These are phyloP conservation scores for Podaxis sp. DNA, from an alignment of 768 basidiomycete genomes.

Conservation along the genomic window DNA sequence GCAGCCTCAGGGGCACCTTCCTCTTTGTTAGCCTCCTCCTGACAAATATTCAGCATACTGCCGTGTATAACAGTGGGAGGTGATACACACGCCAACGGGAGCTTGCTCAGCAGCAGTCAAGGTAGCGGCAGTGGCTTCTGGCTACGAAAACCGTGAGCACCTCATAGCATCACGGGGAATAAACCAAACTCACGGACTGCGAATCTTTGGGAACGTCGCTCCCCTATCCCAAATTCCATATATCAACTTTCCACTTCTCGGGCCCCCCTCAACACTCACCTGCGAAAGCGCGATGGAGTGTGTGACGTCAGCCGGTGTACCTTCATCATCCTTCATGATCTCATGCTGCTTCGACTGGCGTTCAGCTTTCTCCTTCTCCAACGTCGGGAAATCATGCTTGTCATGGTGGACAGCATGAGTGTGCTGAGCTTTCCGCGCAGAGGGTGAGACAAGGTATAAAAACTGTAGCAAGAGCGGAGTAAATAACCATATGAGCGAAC, in stretches of 20 bases:
- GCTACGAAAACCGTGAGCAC: not conserved
- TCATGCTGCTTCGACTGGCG: slow-evolving; percentile 22
- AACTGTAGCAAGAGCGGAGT: slow-evolving; percentile 26
- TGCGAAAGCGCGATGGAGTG: slow-evolving; percentile 31
- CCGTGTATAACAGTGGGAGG: not conserved
- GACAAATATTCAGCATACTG: not conserved
- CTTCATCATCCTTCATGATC: slow-evolving; percentile 40
- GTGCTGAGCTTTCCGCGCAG: slow-evolving; percentile 33
- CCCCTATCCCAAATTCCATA: slow-evolving; percentile 18
- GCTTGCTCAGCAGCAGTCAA: slow-evolving; percentile 5
- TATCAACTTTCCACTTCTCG: not conserved
- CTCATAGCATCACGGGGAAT: not conserved
- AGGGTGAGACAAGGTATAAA: slow-evolving; percentile 42
- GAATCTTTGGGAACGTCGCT: slow-evolving; percentile 29
- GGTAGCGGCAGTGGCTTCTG: not conserved
- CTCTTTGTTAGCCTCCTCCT: not conserved
- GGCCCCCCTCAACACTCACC: slow-evolving; percentile 22
- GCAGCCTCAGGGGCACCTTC: not conserved
- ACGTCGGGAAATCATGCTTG: slow-evolving; percentile 32
- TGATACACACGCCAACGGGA: not conserved
- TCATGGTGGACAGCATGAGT: slow-evolving; percentile 32
- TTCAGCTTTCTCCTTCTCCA: slow-evolving; percentile 22
- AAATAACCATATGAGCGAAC: slow-evolving; percentile 12
- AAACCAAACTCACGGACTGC: slow-evolving; percentile 22
- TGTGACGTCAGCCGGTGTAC: slow-evolving; percentile 36